Conservation (phyloP, 345 rosid species). For the Melaleuca quinquenervia region DNA sequence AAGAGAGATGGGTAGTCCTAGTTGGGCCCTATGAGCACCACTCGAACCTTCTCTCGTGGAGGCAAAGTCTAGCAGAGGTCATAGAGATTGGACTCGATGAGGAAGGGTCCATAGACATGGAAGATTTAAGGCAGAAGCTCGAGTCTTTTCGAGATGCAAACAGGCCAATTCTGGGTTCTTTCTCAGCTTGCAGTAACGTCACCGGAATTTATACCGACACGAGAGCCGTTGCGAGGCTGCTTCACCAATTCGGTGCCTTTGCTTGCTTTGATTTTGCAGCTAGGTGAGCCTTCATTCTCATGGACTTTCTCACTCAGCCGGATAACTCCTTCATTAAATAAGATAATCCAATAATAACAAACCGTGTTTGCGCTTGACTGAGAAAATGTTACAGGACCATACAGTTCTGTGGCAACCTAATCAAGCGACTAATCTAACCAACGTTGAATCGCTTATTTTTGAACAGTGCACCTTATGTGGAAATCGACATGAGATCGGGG, state of each 20-base stretch:
- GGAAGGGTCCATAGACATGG: constrained; percentile 21
- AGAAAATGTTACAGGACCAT: not conserved
- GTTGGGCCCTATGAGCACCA: constrained; percentile 65
- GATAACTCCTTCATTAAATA: not conserved
- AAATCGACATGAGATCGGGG: constrained; percentile 44
- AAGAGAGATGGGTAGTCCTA: constrained; percentile 51
- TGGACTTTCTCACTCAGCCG: too few species aligned
- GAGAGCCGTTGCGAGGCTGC: constrained; percentile 28
- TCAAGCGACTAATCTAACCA: not conserved
- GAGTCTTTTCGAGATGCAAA: constrained; percentile 5
- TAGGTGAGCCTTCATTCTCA: constrained; percentile 11
- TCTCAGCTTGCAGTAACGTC: constrained; percentile 60
- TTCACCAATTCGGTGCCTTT: constrained; percentile 37
- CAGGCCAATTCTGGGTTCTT: constrained; percentile 43
- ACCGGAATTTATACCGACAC: constrained; percentile 37
- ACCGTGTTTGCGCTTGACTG: not conserved
- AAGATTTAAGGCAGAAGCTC: constrained; percentile 15
- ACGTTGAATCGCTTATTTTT: not conserved
- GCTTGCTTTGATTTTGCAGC: constrained; percentile 61
- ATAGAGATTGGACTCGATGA: constrained; percentile 34
- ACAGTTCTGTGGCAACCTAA: too few species aligned
- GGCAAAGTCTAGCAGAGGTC: constrained; percentile 53
- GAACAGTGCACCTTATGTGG: constrained; percentile 38
- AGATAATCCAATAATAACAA: not conserved
- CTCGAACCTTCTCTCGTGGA: constrained; percentile 54